phyloP scores from a whole-genome alignment of 305 asterid genomes.

The Solanum hybrid region DNA sequence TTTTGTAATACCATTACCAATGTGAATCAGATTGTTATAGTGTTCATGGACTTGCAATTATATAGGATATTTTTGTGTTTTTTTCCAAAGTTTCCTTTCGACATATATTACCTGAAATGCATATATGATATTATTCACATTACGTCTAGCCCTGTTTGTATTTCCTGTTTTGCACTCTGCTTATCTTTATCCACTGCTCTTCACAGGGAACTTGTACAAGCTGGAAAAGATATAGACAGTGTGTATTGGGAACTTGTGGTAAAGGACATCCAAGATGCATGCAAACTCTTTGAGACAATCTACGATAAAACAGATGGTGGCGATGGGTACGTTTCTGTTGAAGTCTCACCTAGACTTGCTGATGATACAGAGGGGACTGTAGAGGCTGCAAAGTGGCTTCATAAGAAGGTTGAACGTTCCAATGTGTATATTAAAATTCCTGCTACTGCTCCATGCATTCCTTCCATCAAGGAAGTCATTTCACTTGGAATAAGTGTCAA shows the following conservation, averaged over 20 bases:
- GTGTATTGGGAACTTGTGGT: conserved; percentile 98
- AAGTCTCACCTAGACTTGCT: conserved; percentile 94
- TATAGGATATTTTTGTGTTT: background rate
- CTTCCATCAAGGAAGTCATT: conserved; percentile 97
- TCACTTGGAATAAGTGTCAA: conserved; percentile 86
- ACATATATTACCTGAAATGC: background rate
- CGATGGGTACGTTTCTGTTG: conserved; percentile 98
- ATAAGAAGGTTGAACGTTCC: conserved; percentile 67
- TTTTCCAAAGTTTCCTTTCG: background rate
- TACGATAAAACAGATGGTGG: conserved; percentile 86
- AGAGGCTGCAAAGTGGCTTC: conserved; percentile 95
- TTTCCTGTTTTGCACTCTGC: background rate
- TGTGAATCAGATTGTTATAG: background rate
- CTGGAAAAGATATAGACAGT: conserved; percentile 82
- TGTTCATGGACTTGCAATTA: background rate
- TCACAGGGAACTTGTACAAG: conserved; percentile 83
- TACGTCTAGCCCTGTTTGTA: background rate
- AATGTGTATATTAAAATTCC: conserved; percentile 97
- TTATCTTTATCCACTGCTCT: background rate
- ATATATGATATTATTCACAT: background rate
- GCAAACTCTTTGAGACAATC: conserved; percentile 87
- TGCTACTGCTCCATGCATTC: conserved; percentile 89
- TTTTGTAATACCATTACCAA: background rate
- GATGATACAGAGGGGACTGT: conserved; percentile 84
- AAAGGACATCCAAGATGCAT: conserved; percentile 97